These are phyloP conservation scores for Vicia sativa DNA, from an alignment of 306 rosid species.

Conservation along the genomic window DNA sequence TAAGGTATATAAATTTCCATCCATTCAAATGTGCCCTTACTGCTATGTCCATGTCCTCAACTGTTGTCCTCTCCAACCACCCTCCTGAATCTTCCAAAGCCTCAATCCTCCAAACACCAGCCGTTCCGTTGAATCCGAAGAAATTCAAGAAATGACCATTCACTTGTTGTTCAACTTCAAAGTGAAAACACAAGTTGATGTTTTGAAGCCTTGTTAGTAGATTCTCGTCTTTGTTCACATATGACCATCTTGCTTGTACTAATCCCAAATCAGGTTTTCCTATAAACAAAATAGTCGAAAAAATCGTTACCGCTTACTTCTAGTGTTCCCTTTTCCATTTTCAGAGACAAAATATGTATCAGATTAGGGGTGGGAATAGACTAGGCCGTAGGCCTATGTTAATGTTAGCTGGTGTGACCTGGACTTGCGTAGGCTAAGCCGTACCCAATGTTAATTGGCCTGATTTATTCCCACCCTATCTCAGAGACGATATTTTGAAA, in stretches of 20 bases:
- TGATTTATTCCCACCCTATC: no score
- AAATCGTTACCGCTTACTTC: background rate
- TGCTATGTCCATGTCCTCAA: slow-evolving; percentile 98
- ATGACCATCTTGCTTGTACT: slow-evolving; percentile 96
- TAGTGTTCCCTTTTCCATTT: background rate
- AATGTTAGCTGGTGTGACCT: no score
- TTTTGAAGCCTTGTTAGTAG: slow-evolving; percentile 92
- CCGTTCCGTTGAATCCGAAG: slow-evolving; percentile 98
- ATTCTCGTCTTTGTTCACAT: slow-evolving; percentile 94
- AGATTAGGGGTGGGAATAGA: no score
- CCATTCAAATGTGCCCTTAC: slow-evolving; percentile 95
- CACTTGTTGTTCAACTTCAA: slow-evolving; percentile 99
- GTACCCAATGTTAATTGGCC: no score
- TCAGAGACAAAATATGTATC: background rate
- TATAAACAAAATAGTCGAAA: slow-evolving; percentile 39
- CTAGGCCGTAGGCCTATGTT: no score
- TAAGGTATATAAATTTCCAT: slow-evolving; percentile 91
- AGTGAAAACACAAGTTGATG: slow-evolving; percentile 95
- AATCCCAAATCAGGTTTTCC: slow-evolving; percentile 92
- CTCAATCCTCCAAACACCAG: slow-evolving; percentile 95
- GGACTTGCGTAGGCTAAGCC: no score
- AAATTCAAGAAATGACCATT: slow-evolving; percentile 85
- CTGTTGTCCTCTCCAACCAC: slow-evolving; percentile 97
- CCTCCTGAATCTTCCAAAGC: slow-evolving; percentile 98
- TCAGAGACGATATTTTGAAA: no score